Evolutionary conservation across 2,329 filamentous ascomycete genomes (phyloP), one percentile per base, ranked within the genome.

Genomic region (Chrysosporium keratinophilum): DNA sequence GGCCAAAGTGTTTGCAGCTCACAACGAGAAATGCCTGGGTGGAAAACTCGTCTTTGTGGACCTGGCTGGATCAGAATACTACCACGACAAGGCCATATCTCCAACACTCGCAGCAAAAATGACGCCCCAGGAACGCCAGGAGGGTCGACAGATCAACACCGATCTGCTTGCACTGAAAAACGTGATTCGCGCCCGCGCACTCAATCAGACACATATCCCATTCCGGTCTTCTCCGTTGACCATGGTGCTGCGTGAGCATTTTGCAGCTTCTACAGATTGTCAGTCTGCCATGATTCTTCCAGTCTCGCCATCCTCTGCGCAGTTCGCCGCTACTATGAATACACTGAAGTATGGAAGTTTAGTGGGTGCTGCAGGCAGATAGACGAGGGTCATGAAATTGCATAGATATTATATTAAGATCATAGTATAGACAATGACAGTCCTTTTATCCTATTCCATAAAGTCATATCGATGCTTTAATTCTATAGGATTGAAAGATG

Each of bases 151-250:
- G 58, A 75, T 75, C 54, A 76, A 75, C 34, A 66, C 68, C 0
- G 73, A 75, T 58, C 62, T 75, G 4, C 65, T 76, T 7, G 68
- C 72, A 0, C 58, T 75, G 47, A 75, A 75, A 55, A 71, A 75
- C 51, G 73, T 75, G 3, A 74, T 75, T n/a, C 63, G 73, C 1
- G 71, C 73, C 1, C 64, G 69, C 51, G 61, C 70, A 0, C 53
- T 51, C 19, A 63, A 62, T n/a, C 62, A 68, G 48, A 11, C 58
- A 1, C 61, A 70, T 1, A 71, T 74, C 34, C 72, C 71, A 0
- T 76, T 69, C 57, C 63, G 71, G 44, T 69, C 70, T 1, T 73
- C 70, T 6, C 63, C 69, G 0, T 56, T 75, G 57, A 75, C 72
- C 0, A 73, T 74, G 72, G 67, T 73, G 3, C 59, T 74, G 31